Base-by-base conservation (phyloP, 169 alveolate species). In the Besnoitia besnoiti region DNA sequence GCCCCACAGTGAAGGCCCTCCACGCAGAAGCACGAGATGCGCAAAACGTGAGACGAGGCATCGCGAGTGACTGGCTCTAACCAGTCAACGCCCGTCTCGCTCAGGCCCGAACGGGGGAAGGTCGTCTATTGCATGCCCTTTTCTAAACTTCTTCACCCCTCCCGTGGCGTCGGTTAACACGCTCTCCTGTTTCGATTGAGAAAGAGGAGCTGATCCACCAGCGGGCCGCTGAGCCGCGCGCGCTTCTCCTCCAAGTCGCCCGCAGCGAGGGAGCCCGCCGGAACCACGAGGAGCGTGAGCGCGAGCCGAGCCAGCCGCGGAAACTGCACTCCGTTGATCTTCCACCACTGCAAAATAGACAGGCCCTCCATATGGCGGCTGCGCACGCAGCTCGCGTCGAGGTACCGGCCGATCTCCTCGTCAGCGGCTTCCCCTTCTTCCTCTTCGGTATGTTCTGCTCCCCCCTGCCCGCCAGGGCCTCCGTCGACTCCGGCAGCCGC, bases 291-390 rank as follows among this genome's bases (percentile, higher is more conserved):
- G 67, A 51, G 67, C 14, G n/a, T 51, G 14, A 51, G 67, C 67
- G 67, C 67, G 24, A 51, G 67, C n/a, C 67, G 67, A 14, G 67
- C 67, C n/a, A 51, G 67, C 67, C 67, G 14, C 67, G 67, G 67
- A 51, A 51, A 51, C 67, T 51, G 67, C 14, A 51, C 67, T 16
- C 67, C 67, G 24, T 51, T 51, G 24, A 51, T 51, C 24, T 51
- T 51, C 67, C 67, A 51, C 67, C 67, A 51, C 67, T 51, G 67
- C 67, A 51, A 24, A 51, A 51, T 51, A 14, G 67, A 51, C 67
- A 51, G 67, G 14, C n/a, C 24, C 67, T 24, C 67, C 67, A 51
- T 51, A 14, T 51, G 67, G 14, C 67, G 14, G 24, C 67, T 51
- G 14, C 67, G 67, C 67, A 51, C 14, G 67, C 67, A 51, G 67